Percentiles rank a stretch among this genome's conserved stretches.
These are phyloP conservation scores for Cinnamomum micranthum DNA, from an alignment of 164 flowering plant genomes.

Conservation along the genomic window DNA sequence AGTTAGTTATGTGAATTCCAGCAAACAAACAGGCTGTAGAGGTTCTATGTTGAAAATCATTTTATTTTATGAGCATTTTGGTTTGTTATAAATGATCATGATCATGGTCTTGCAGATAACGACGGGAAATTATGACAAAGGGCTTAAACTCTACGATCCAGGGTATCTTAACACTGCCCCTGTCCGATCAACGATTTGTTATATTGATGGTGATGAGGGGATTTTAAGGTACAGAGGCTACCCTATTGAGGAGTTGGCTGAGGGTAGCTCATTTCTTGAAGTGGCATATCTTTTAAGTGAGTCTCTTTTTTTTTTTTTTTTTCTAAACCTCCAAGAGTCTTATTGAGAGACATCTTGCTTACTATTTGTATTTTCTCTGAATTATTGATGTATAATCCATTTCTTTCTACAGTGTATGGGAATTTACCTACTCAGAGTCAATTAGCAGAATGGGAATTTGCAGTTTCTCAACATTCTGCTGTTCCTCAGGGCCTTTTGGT, in stretches of 20 bases:
- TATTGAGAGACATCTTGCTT: not conserved
- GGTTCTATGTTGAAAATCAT: not conserved
- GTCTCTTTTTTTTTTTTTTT: conserved; percentile 12
- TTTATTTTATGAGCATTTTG: not conserved
- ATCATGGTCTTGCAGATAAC: conserved; percentile 43
- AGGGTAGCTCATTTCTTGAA: conserved; percentile 79
- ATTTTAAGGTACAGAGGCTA: conserved; percentile 94
- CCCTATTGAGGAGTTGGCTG: conserved; percentile 97
- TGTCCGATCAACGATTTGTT: conserved; percentile 84
- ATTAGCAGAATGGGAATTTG: conserved; percentile 93
- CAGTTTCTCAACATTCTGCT: conserved; percentile 92
- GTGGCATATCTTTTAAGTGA: conserved; percentile 86
- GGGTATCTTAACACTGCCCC: conserved; percentile 98
- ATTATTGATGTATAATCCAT: not conserved
- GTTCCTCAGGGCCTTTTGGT: conserved; percentile 97
- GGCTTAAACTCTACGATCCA: conserved; percentile 91
- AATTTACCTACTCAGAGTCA: conserved; percentile 82
- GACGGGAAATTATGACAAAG: conserved; percentile 82
- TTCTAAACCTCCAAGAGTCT: not conserved
- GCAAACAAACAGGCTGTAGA: too few species aligned
- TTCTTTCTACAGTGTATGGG: conserved; percentile 63
- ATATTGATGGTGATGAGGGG: conserved; percentile 98
- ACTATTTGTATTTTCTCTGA: not conserved
- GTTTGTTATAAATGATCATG: not conserved
- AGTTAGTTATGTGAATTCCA: too few species aligned